Percentiles rank a stretch among this genome's conserved stretches.
Evolutionary conservation across 805 yeast species (phyloP).

Genomic region (Starmerella riodocensis): DNA sequence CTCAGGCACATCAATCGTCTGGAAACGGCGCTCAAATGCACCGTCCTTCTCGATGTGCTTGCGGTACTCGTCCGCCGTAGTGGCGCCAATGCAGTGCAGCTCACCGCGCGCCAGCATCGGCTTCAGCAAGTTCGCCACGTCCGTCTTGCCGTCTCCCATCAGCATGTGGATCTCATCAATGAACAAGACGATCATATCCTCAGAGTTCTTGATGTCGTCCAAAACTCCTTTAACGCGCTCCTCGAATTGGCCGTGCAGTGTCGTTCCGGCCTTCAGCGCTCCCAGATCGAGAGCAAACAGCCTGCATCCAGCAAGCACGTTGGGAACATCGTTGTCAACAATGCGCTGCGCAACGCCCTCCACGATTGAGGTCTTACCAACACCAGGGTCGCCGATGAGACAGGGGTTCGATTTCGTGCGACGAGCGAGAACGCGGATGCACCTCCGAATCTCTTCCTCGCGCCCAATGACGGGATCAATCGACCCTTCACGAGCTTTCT

Average conservation of each 20-base stretch:
- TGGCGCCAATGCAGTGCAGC: constrained; percentile 96
- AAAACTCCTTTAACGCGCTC: constrained; percentile 95
- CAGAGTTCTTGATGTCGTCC: constrained; percentile 81
- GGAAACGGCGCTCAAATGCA: constrained; percentile 97
- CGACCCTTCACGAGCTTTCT: constrained; percentile 83
- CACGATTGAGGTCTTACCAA: constrained; percentile 94
- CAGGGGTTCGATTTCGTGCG: constrained; percentile 95
- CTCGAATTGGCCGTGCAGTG: constrained; percentile 96
- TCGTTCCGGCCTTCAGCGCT: constrained; percentile 96
- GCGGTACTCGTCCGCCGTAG: constrained; percentile 89
- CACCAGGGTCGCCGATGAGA: constrained; percentile 97
- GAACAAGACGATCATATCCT: constrained; percentile 74
- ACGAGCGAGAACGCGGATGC: constrained; percentile 90
- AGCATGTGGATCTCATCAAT: constrained; percentile 98
- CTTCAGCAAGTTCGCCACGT: constrained; percentile 90
- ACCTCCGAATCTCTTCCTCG: constrained; percentile 93
- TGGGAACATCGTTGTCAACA: constrained; percentile 89
- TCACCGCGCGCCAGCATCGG: constrained; percentile 96
- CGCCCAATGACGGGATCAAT: constrained; percentile 97
- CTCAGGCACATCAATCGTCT: constrained; percentile 89
- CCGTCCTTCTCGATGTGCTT: constrained; percentile 90
- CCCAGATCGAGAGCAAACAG: constrained; percentile 86
- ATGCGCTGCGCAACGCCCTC: constrained; percentile 98
- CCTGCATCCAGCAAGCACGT: constrained; percentile 65
- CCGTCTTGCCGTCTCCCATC: constrained; percentile 98